Evolutionary conservation across 78 protist species (phyloP).

Genomic region (Planoprotostelium fungivorum): DNA sequence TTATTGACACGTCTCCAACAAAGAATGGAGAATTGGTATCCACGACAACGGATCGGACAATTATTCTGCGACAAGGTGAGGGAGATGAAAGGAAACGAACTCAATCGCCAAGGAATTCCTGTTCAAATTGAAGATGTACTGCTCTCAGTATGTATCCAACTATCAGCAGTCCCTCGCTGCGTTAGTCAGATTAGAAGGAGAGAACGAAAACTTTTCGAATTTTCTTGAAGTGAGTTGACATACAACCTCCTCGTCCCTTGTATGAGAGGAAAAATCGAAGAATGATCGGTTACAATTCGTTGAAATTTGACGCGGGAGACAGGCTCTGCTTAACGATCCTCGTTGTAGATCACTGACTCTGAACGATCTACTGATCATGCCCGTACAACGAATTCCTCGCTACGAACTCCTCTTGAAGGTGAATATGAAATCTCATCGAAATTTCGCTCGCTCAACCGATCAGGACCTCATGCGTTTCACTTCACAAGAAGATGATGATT

Average conservation of each 20-base stretch:
- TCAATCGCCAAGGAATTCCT: neutral
- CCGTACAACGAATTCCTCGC: conserved; percentile 62
- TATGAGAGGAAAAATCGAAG: too few species aligned
- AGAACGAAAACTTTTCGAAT: neutral
- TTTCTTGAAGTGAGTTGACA: neutral
- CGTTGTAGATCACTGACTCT: neutral
- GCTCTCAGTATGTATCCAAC: neutral
- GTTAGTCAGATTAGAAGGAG: neutral
- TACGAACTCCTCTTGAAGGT: conserved; percentile 37
- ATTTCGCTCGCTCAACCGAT: neutral
- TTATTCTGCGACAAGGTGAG: neutral
- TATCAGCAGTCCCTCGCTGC: neutral
- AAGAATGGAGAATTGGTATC: neutral
- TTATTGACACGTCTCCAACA: neutral
- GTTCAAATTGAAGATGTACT: neutral
- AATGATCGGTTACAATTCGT: too few species aligned
- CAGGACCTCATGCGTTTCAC: neutral
- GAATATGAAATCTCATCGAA: neutral
- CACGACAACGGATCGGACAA: neutral
- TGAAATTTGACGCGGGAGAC: neutral
- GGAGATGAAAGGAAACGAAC: neutral
- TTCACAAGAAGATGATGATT: neutral
- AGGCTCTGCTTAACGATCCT: neutral
- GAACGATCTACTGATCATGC: conserved; percentile 50
- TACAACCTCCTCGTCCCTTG: too few species aligned